Evolutionary conservation across 2,329 filamentous ascomycete species (phyloP).

Genomic region (Thelonectria discophora): DNA sequence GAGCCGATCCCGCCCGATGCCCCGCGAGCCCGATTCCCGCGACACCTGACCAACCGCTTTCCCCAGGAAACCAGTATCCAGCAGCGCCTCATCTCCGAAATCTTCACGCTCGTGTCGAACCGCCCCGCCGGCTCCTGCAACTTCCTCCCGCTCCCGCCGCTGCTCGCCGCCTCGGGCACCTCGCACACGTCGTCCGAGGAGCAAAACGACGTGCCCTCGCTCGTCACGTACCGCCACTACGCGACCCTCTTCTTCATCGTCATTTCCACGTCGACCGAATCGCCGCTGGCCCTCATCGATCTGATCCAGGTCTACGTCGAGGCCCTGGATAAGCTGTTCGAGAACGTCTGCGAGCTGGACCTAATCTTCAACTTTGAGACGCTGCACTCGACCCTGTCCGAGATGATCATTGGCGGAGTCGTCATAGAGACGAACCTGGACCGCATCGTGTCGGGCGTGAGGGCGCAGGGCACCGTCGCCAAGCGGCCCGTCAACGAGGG

Average conservation of each 20-base stretch:
- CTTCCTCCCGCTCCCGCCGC: slow-evolving; percentile 83
- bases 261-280: slow-evolving; percentile 96
- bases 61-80: slow-evolving; percentile 93
- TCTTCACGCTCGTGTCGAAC: slow-evolving; percentile 94
- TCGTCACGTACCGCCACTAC: slow-evolving; percentile 98
- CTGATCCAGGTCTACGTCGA: slow-evolving; percentile 99
- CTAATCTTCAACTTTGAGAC: slow-evolving; percentile 99
- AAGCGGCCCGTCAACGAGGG: slow-evolving; percentile 82
- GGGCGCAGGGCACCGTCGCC: slow-evolving; percentile 77
- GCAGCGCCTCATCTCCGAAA: slow-evolving; percentile 95
- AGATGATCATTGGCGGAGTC: slow-evolving; percentile 96
- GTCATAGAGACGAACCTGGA: slow-evolving; percentile 93
- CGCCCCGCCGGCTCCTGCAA: slow-evolving; percentile 94
- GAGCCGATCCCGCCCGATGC: slow-evolving; percentile 24
- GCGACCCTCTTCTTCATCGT: slow-evolving; percentile 98
- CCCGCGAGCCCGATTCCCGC: background rate
- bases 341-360: slow-evolving; percentile 98
- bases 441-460: slow-evolving; percentile 86
- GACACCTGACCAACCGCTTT: slow-evolving; percentile 13
- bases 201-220: slow-evolving; percentile 88
- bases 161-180: slow-evolving; percentile 70
- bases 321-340: slow-evolving; percentile 91
- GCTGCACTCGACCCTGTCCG: slow-evolving; percentile 85
- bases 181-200: slow-evolving; percentile 71
- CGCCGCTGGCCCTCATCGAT: slow-evolving; percentile 92